A percentile compares a stretch with the other conserved stretches of the same genome.
phyloP scores from a whole-genome alignment of 2,329 filamentous ascomycete species.

The Lojkania enalia region DNA sequence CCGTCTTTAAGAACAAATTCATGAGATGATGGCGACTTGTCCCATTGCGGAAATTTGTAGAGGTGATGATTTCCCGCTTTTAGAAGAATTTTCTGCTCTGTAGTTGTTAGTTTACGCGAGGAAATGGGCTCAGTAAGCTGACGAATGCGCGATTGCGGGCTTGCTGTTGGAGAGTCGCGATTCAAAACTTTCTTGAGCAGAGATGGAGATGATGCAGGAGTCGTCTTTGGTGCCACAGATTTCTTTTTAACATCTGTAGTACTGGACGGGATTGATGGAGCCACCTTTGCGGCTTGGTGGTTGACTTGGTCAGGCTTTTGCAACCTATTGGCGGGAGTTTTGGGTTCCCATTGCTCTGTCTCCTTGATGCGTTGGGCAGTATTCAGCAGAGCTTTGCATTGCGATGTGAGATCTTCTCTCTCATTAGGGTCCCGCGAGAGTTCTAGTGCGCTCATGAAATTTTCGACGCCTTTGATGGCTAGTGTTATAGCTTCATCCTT shows the following conservation, averaged over 20 bases:
- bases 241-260: too few species aligned
- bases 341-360: conserved; percentile 28
- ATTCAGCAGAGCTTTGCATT: conserved; percentile 70
- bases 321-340: conserved; percentile 7
- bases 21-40: conserved; percentile 59
- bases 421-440: conserved; percentile 65
- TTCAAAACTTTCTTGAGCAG: not conserved
- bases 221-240: not conserved
- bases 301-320: conserved; percentile 17
- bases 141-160: conserved; percentile 25
- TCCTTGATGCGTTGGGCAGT: conserved; percentile 76
- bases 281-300: conserved; percentile 29
- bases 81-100: conserved; percentile 76
- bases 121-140: conserved; percentile 54
- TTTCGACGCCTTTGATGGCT: conserved; percentile 76
- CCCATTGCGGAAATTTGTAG: conserved; percentile 83
- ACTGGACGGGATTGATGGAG: too few species aligned
- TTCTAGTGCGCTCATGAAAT: conserved; percentile 76
- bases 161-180: not conserved
- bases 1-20: conserved; percentile 63
- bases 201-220: not conserved
- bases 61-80: conserved; percentile 80
- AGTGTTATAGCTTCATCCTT: conserved; percentile 70
- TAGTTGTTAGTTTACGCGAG: conserved; percentile 64
- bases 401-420: conserved; percentile 66